phyloP scores from a whole-genome alignment of 805 yeast species.

The Komagataella kurtzmanii region DNA sequence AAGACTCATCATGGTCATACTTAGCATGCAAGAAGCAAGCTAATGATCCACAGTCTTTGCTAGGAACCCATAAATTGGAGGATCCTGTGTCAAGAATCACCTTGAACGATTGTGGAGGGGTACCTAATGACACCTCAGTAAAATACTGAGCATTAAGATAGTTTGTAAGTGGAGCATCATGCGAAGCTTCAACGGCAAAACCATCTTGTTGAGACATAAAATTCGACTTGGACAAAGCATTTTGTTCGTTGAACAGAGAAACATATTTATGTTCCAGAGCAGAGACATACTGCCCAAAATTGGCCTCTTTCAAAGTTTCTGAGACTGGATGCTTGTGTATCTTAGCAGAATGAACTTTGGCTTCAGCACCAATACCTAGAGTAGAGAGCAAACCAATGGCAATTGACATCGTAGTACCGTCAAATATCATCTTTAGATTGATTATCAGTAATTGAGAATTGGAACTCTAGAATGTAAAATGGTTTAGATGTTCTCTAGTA shows the following conservation, averaged over 20 bases:
- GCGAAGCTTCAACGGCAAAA: conserved; percentile 22
- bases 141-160: conserved; percentile 93
- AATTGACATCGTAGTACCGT: neutral
- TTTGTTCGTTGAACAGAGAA: conserved; percentile 20
- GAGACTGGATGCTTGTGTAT: conserved; percentile 32
- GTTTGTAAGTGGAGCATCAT: conserved; percentile 79
- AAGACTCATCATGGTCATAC: conserved; percentile 75
- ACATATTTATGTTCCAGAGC: conserved; percentile 36
- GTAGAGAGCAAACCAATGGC: neutral
- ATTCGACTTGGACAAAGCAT: conserved; percentile 28
- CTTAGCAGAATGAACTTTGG: conserved; percentile 31
- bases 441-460: neutral
- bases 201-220: conserved; percentile 11
- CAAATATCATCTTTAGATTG: neutral
- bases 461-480: neutral
- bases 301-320: conserved; percentile 29
- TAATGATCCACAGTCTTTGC: conserved; percentile 76
- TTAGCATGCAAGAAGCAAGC: conserved; percentile 92
- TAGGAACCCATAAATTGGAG: conserved; percentile 94
- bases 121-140: conserved; percentile 82
- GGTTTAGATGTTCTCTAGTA: neutral
- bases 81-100: conserved; percentile 95
- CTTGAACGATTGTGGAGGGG: conserved; percentile 89
- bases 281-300: conserved; percentile 32
- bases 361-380: conserved; percentile 15